These are phyloP conservation scores for Fusarium decemcellulare DNA, from an alignment of 2,329 filamentous ascomycete genomes.

Conservation along the genomic window DNA sequence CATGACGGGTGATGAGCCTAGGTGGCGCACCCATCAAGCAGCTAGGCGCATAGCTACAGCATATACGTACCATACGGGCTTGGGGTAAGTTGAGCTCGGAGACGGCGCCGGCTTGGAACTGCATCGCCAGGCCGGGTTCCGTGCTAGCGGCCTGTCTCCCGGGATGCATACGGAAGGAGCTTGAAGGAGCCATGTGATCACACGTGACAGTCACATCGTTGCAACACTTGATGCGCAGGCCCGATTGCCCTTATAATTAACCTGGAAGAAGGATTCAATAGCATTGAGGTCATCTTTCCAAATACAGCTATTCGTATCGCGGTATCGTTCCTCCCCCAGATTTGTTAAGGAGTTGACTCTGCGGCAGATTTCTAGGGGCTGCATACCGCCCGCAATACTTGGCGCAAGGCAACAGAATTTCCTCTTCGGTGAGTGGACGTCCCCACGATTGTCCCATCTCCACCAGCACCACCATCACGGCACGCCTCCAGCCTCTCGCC, in stretches of 20 bases:
- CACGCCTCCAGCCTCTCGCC: neutral
- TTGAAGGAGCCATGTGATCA: conserved; percentile 1
- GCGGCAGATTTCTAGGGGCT: conserved; percentile 8
- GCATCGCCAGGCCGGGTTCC: conserved; percentile 3
- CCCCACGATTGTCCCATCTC: conserved; percentile 29
- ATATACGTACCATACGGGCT: neutral
- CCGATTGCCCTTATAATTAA: neutral
- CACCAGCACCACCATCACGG: conserved; percentile 21
- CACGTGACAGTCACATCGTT: neutral
- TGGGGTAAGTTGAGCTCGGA: neutral
- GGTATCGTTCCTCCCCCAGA: neutral
- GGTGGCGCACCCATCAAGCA: conserved; percentile 15
- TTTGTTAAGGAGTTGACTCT: conserved; percentile 5
- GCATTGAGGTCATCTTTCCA: neutral
- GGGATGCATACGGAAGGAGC: neutral
- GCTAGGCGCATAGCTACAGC: neutral
- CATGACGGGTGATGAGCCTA: conserved; percentile 6
- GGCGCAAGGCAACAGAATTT: conserved; percentile 43
- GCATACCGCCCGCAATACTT: conserved; percentile 17
- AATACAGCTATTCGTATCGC: neutral
- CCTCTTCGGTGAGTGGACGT: conserved; percentile 30
- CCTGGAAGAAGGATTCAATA: neutral
- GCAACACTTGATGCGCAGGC: too few species aligned
- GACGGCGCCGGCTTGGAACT: neutral
- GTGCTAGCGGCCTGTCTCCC: neutral